Evolutionary conservation across 768 basidiomycete species (phyloP).

Genomic region (Auricularia sp.): DNA sequence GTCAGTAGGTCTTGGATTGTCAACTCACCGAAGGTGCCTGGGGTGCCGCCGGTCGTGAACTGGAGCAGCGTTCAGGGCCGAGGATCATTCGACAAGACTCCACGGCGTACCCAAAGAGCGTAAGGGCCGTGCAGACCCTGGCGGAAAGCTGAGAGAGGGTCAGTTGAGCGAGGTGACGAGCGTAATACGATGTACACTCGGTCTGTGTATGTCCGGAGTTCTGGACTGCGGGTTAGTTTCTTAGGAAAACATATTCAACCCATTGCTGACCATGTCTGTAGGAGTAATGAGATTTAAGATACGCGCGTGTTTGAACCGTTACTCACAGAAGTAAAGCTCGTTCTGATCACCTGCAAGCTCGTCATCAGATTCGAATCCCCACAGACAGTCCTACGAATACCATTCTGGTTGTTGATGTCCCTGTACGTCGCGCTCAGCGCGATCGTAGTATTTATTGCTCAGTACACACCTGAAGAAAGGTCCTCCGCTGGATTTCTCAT

Average conservation of each 20-base stretch:
- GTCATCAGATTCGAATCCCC: not conserved
- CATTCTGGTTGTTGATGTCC: conserved; percentile 42
- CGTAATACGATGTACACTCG: conserved; percentile 25
- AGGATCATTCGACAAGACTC: not conserved
- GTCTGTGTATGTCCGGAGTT: conserved; percentile 39
- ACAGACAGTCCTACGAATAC: not conserved
- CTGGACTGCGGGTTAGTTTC: conserved; percentile 18
- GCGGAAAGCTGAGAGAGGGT: not conserved
- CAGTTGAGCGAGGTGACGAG: not conserved
- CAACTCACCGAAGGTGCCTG: not conserved
- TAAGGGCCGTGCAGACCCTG: conserved; percentile 42
- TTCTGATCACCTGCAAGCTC: conserved; percentile 25
- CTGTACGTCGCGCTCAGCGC: not conserved
- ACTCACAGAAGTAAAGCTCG: conserved; percentile 35
- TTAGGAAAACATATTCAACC: not conserved
- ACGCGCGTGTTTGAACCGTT: not conserved
- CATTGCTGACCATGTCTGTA: not conserved
- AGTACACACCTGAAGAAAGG: conserved; percentile 37
- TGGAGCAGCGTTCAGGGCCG: not conserved
- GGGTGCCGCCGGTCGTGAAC: not conserved
- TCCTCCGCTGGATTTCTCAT: conserved; percentile 39
- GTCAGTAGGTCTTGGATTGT: conserved; percentile 14
- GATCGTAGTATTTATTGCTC: not conserved
- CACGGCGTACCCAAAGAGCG: conserved; percentile 35
- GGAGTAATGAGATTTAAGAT: not conserved